Percentiles rank a stretch among this genome's conserved stretches.
Evolutionary conservation across 2,329 filamentous ascomycete species (phyloP).

Genomic region (Mariannaea elegans): DNA sequence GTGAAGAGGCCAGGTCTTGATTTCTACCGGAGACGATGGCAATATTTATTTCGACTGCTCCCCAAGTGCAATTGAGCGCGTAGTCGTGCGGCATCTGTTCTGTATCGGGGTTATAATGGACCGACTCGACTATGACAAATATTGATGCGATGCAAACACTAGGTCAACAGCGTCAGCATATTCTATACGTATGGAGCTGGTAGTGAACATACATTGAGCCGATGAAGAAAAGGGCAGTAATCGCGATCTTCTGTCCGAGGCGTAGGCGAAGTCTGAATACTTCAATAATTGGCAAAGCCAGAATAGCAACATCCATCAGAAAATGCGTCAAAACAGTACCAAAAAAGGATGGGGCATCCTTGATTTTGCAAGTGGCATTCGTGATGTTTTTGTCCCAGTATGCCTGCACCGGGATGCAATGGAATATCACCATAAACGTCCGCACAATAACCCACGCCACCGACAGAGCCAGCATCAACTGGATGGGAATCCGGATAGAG

Average conservation of each 20-base stretch:
- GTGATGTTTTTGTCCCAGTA: conserved; percentile 44
- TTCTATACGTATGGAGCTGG: neutral
- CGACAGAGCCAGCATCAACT: conserved; percentile 33
- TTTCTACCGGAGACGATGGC: conserved; percentile 30
- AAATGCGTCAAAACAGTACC: conserved; percentile 44
- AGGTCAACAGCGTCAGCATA: neutral
- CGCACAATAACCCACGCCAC: conserved; percentile 40
- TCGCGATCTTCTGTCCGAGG: conserved; percentile 36
- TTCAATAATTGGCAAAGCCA: conserved; percentile 43
- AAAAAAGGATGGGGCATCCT: conserved; percentile 43
- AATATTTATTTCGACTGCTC: conserved; percentile 33
- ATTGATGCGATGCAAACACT: conserved; percentile 32
- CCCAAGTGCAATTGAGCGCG: conserved; percentile 28
- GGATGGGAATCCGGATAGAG: conserved; percentile 39
- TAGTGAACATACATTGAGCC: conserved; percentile 34
- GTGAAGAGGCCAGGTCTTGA: too few species aligned
- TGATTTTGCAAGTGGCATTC: conserved; percentile 41
- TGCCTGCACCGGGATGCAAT: conserved; percentile 44
- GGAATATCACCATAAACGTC: conserved; percentile 46
- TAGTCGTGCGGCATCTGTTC: conserved; percentile 26
- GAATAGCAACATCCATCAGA: conserved; percentile 44
- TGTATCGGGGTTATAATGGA: conserved; percentile 22
- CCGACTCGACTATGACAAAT: conserved; percentile 23
- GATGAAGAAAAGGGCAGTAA: conserved; percentile 36
- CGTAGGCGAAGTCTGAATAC: conserved; percentile 39